A percentile compares a stretch with the other conserved stretches of the same genome.
Conservation (phyloP, 192 early-diverging fungal species). For the Coemansia sp. region DNA sequence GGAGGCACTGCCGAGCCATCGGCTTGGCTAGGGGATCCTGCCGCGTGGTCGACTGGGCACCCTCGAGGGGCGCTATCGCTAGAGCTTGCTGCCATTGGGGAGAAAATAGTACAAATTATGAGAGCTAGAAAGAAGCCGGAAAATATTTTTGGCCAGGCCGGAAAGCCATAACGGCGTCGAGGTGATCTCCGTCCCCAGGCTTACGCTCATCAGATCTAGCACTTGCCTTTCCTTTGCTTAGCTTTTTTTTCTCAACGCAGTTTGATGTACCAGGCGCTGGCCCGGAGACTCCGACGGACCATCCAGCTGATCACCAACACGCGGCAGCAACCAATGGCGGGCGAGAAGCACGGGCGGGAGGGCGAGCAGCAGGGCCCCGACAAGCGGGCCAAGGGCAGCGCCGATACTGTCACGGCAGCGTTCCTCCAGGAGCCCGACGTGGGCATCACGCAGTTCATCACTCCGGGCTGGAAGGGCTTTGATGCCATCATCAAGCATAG, state of each 20-base stretch:
- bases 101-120: background rate
- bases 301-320: background rate
- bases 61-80: background rate
- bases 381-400: slow-evolving; percentile 21
- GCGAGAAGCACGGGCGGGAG: background rate
- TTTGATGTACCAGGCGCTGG: too few species aligned
- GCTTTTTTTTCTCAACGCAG: background rate
- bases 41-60: slow-evolving; percentile 22
- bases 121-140: background rate
- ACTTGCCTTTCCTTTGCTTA: background rate
- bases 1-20: too few species aligned
- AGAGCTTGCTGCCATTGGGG: too few species aligned
- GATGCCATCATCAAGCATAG: slow-evolving; percentile 54
- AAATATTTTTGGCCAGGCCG: too few species aligned
- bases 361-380: background rate
- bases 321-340: background rate
- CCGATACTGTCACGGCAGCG: background rate
- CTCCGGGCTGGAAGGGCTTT: slow-evolving; percentile 28
- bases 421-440: slow-evolving; percentile 56
- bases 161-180: too few species aligned
- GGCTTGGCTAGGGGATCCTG: too few species aligned
- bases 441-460: slow-evolving; percentile 57
- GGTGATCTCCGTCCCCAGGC: too few species aligned
- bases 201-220: too few species aligned
- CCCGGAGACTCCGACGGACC: too few species aligned